A percentile compares a stretch with the other conserved stretches of the same genome.
phyloP scores from a whole-genome alignment of 192 early-diverging fungal genomes.

The Coemansia sp. region DNA sequence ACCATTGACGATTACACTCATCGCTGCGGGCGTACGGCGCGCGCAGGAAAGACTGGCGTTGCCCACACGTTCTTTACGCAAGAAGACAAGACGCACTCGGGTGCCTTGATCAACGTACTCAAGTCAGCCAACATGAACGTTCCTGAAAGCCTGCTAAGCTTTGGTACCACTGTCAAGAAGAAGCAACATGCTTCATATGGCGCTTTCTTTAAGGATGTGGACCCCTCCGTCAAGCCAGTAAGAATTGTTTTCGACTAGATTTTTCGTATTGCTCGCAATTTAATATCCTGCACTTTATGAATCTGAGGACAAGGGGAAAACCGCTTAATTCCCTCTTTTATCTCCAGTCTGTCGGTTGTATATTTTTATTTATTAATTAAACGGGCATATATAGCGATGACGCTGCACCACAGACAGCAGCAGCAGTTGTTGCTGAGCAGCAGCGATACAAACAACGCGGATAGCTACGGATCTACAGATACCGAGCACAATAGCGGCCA shows the following conservation, averaged over 20 bases:
- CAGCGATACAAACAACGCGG: neutral
- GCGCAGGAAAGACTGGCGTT: conserved; percentile 87
- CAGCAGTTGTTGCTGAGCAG: conserved; percentile 12
- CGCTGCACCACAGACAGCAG: conserved; percentile 4
- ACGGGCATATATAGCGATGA: neutral
- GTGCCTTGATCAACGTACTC: conserved; percentile 88
- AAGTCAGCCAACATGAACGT: conserved; percentile 83
- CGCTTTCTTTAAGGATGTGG: conserved; percentile 91
- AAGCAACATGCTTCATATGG: conserved; percentile 95
- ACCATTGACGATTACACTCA: conserved; percentile 93
- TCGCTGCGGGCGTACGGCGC: conserved; percentile 94
- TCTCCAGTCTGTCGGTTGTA: neutral
- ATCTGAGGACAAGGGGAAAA: neutral
- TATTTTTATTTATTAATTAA: neutral
- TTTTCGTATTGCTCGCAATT: neutral
- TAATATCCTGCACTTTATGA: neutral
- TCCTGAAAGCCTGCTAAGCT: conserved; percentile 85
- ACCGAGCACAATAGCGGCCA: neutral
- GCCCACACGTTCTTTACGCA: conserved; percentile 92
- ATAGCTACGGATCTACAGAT: conserved; percentile 6
- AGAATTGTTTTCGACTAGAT: conserved; percentile 83
- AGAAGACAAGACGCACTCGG: conserved; percentile 85
- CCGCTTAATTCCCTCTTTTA: neutral
- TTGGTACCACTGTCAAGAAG: conserved; percentile 95
- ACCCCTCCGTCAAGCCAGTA: conserved; percentile 75